Evolutionary conservation across 164 flowering plant genomes (phyloP).

Genomic region (Buxus sempervirens): DNA sequence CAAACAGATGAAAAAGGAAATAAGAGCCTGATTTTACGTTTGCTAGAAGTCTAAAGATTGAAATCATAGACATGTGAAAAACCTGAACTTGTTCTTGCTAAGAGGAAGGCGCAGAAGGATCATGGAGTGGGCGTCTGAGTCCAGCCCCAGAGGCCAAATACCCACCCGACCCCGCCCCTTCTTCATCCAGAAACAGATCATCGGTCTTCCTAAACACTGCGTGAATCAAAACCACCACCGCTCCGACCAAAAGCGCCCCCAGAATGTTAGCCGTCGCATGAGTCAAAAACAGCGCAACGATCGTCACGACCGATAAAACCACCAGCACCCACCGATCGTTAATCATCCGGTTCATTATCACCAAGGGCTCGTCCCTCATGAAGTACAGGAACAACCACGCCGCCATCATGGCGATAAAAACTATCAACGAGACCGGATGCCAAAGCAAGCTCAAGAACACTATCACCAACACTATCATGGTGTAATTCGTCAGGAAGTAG

Average conservation of each 20-base stretch:
- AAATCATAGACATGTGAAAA: no score
- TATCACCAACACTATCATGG: slow-evolving; percentile 32
- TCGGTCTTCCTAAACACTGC: slow-evolving; percentile 41
- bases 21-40: no score
- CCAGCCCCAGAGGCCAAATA: background rate
- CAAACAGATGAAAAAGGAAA: no score
- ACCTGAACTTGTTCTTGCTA: no score
- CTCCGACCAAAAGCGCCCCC: slow-evolving; percentile 30
- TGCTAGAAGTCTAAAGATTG: no score
- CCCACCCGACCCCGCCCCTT: slow-evolving; percentile 4
- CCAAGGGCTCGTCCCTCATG: slow-evolving; percentile 42
- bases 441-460: slow-evolving; percentile 52
- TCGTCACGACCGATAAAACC: slow-evolving; percentile 31
- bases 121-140: slow-evolving; percentile 11
- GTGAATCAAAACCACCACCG: slow-evolving; percentile 33
- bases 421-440: slow-evolving; percentile 52
- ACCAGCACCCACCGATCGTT: slow-evolving; percentile 35
- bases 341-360: slow-evolving; percentile 25
- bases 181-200: slow-evolving; percentile 34
- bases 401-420: slow-evolving; percentile 37
- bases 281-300: slow-evolving; percentile 36
- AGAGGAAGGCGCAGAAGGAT: slow-evolving; percentile 23
- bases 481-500: slow-evolving; percentile 49
- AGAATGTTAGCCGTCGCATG: slow-evolving; percentile 34
- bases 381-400: slow-evolving; percentile 62